phyloP scores from a whole-genome alignment of 164 flowering plant genomes.

The Piper betle region DNA sequence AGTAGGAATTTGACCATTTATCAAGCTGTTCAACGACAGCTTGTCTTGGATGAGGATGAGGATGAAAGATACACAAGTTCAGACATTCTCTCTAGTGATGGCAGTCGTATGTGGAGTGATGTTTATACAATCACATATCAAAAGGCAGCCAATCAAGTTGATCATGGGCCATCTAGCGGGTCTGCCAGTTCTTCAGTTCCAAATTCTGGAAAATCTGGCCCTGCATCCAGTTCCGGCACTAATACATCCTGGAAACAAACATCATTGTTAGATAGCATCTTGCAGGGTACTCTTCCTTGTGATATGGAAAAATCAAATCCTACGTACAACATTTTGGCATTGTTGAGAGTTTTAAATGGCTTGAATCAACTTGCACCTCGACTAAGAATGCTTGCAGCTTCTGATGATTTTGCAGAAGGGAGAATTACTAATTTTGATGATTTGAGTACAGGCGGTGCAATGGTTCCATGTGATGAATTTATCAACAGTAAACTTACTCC shows the following conservation, averaged over 20 bases:
- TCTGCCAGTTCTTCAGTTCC: slow-evolving; percentile 28
- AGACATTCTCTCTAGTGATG: slow-evolving; percentile 72
- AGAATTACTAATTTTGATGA: slow-evolving; percentile 40
- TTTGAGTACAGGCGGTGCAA: slow-evolving; percentile 36
- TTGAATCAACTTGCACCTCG: slow-evolving; percentile 86
- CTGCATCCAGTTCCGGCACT: slow-evolving; percentile 32
- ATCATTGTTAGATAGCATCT: slow-evolving; percentile 81
- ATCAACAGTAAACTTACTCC: slow-evolving; percentile 87
- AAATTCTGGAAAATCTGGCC: slow-evolving; percentile 43
- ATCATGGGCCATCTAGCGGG: slow-evolving; percentile 31
- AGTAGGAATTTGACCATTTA: slow-evolving; percentile 77
- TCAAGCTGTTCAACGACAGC: slow-evolving; percentile 89
- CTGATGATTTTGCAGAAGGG: slow-evolving; percentile 65
- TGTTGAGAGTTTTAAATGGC: slow-evolving; percentile 78
- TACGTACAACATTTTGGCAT: slow-evolving; percentile 68
- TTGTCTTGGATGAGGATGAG: slow-evolving; percentile 78
- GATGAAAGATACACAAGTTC: slow-evolving; percentile 55
- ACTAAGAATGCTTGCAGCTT: slow-evolving; percentile 45
- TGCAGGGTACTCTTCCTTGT: slow-evolving; percentile 89
- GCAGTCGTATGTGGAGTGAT: slow-evolving; percentile 77
- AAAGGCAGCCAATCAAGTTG: slow-evolving; percentile 58
- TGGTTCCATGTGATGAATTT: slow-evolving; percentile 61
- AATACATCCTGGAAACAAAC: slow-evolving; percentile 32
- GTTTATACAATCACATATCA: slow-evolving; percentile 88
- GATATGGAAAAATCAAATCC: slow-evolving; percentile 80